These are phyloP conservation scores for Penicillium longicatenatum DNA, from an alignment of 495 filamentous ascomycete genomes.

Conservation along the genomic window DNA sequence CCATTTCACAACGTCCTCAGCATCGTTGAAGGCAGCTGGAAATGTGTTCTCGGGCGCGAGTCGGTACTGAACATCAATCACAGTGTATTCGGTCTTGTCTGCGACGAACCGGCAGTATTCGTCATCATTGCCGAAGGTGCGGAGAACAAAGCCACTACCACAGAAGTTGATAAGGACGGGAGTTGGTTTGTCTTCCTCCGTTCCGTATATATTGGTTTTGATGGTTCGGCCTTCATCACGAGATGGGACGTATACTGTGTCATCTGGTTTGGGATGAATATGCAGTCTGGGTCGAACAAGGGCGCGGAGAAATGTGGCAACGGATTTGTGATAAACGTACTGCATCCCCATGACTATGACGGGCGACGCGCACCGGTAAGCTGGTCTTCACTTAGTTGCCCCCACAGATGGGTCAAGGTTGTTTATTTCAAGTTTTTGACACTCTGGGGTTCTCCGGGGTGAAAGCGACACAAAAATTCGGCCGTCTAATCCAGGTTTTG, in stretches of 20 bases:
- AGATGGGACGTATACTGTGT: constrained; percentile 36
- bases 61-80: constrained; percentile 67
- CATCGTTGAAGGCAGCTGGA: constrained; percentile 74
- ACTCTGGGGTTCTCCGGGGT: background rate
- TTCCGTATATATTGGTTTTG: constrained; percentile 46
- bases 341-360: constrained; percentile 14
- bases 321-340: constrained; percentile 19
- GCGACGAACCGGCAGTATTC: constrained; percentile 41
- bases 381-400: background rate
- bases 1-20: constrained; percentile 46
- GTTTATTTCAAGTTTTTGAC: background rate
- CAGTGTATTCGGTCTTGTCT: constrained; percentile 38
- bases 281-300: constrained; percentile 24
- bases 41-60: constrained; percentile 78
- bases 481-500: background rate
- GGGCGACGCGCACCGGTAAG: background rate
- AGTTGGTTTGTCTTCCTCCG: constrained; percentile 22
- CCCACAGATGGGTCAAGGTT: background rate
- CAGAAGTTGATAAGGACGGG: constrained; percentile 50
- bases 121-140: constrained; percentile 43
- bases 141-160: constrained; percentile 44
- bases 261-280: constrained; percentile 34
- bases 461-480: background rate
- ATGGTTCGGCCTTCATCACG: constrained; percentile 44
- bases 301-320: constrained; percentile 22